Percentiles rank a stretch among this genome's conserved stretches.
Evolutionary conservation across 306 rosid species (phyloP).

Genomic region (Fragaria iinumae): DNA sequence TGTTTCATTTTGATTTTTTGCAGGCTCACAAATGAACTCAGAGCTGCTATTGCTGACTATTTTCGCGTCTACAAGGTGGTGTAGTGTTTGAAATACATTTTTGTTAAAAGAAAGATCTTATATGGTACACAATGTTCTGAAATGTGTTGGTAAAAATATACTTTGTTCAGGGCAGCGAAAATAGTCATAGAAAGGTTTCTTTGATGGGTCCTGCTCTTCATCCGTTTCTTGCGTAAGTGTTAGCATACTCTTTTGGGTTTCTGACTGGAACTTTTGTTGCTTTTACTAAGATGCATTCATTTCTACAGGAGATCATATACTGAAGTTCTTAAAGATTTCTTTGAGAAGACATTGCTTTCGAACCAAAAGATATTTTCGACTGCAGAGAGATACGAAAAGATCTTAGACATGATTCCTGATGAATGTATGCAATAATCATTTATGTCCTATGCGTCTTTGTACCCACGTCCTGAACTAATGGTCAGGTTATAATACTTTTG

Average conservation of each 20-base stretch:
- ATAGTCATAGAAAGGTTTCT: slow-evolving; percentile 78
- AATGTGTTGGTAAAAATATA: slow-evolving; percentile 7
- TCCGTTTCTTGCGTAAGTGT: slow-evolving; percentile 79
- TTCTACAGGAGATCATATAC: slow-evolving; percentile 52
- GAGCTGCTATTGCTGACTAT: slow-evolving; percentile 79
- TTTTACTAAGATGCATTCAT: slow-evolving; percentile 27
- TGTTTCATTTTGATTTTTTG: not conserved
- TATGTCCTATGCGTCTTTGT: not conserved
- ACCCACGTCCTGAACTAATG: slow-evolving; percentile 17
- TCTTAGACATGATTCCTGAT: slow-evolving; percentile 80
- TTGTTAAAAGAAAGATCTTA: not conserved
- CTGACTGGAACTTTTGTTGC: slow-evolving; percentile 25
- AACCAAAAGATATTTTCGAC: slow-evolving; percentile 67
- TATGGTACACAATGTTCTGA: not conserved
- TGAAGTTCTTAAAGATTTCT: slow-evolving; percentile 63
- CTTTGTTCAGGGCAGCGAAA: slow-evolving; percentile 80
- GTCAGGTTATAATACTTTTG: slow-evolving; percentile 10
- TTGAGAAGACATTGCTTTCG: slow-evolving; percentile 64
- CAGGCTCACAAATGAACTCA: slow-evolving; percentile 83
- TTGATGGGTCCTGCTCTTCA: slow-evolving; percentile 57
- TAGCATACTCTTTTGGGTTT: slow-evolving; percentile 18
- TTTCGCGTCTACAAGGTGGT: slow-evolving; percentile 90
- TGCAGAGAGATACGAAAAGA: slow-evolving; percentile 78
- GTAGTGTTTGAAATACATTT: not conserved
- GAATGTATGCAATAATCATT: slow-evolving; percentile 45